phyloP scores from a whole-genome alignment of 2,329 filamentous ascomycete species.

The Neoscytalidium dimidiatum region DNA sequence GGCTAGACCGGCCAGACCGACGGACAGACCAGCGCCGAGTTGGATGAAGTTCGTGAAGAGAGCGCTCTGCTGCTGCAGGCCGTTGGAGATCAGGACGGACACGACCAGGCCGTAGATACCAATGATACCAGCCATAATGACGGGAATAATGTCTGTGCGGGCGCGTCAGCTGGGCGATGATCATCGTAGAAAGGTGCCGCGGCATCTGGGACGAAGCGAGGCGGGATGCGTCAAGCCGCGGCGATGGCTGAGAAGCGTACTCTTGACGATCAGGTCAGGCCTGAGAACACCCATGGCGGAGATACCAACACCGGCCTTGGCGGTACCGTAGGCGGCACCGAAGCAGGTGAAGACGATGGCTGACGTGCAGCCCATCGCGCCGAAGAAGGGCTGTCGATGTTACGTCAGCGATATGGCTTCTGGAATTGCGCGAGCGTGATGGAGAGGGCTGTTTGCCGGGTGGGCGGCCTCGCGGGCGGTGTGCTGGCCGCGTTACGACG shows the following conservation, averaged over 20 bases:
- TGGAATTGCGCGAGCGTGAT: background rate
- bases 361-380: conserved; percentile 93
- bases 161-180: conserved; percentile 19
- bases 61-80: conserved; percentile 48
- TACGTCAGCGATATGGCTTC: conserved; percentile 27
- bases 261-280: conserved; percentile 98
- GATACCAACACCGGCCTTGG: conserved; percentile 98
- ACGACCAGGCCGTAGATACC: conserved; percentile 76
- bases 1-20: conserved; percentile 84
- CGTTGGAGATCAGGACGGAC: conserved; percentile 57
- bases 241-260: conserved; percentile 60
- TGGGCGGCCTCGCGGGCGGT: conserved; percentile 14
- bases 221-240: conserved; percentile 21
- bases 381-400: conserved; percentile 76
- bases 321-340: conserved; percentile 96
- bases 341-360: conserved; percentile 97
- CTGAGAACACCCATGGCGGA: conserved; percentile 97
- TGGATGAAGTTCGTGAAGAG: conserved; percentile 57
- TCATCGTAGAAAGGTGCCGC: conserved; percentile 6
- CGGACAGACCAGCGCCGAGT: conserved; percentile 54
- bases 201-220: conserved; percentile 20
- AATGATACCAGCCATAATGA: conserved; percentile 99
- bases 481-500: conserved; percentile 22
- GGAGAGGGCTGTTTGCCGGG: background rate
- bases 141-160: conserved; percentile 86